Conservation (phyloP, 495 filamentous ascomycete species). For the Hypomontagnella submonticulosa region DNA sequence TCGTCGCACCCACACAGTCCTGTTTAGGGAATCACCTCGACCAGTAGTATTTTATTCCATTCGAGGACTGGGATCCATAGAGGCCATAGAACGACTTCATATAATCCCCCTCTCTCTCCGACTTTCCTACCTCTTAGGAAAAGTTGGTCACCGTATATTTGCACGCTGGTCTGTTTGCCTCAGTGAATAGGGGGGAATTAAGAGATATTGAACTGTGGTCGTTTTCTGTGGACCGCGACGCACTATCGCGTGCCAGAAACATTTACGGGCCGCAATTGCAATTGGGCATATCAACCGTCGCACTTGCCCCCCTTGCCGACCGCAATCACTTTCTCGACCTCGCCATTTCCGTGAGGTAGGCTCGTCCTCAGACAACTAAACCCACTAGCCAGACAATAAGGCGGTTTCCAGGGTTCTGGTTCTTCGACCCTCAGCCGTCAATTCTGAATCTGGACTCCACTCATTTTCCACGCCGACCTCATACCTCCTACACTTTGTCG, state of each 20-base stretch:
- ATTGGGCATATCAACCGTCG: slow-evolving; percentile 14
- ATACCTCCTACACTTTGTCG: no score
- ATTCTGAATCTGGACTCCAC: no score
- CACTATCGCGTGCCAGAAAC: slow-evolving; percentile 33
- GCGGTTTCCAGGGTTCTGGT: no score
- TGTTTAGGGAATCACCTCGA: slow-evolving; percentile 42
- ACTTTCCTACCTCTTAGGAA: slow-evolving; percentile 23
- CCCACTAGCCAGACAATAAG: no score
- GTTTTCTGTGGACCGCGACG: slow-evolving; percentile 29
- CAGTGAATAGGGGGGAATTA: slow-evolving; percentile 16
- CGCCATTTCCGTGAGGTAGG: no score
- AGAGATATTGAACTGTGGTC: slow-evolving; percentile 6
- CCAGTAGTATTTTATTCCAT: slow-evolving; percentile 45
- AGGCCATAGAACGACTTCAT: slow-evolving; percentile 30
- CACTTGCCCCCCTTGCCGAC: slow-evolving; percentile 9
- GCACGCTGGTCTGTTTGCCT: slow-evolving; percentile 2
- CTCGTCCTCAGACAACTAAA: no score
- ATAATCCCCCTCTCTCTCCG: slow-evolving; percentile 39
- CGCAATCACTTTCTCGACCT: slow-evolving; percentile 1
- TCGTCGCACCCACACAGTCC: slow-evolving; percentile 41
- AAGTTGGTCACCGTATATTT: slow-evolving; percentile 6
- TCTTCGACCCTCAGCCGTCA: no score
- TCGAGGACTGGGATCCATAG: slow-evolving; percentile 42
- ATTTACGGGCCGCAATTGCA: slow-evolving; percentile 31
- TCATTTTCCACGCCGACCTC: no score